Conservation (phyloP, 2,329 filamentous ascomycete genomes). For the Hymenoscyphus salicellus region DNA sequence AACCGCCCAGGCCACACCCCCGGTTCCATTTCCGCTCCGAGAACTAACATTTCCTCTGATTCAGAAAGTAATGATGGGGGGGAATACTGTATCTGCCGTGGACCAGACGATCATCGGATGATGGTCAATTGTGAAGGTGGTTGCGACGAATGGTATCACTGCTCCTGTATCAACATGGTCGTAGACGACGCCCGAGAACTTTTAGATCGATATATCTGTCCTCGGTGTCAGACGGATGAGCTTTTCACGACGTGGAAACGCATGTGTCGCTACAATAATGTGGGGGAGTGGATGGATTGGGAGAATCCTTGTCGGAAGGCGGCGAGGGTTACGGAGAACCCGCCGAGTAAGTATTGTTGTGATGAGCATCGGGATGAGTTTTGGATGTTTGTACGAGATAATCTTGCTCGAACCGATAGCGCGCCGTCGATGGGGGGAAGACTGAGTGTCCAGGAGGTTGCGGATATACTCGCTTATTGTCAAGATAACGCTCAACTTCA, state of each 20-base stretch:
- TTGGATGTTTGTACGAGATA: slow-evolving; percentile 21
- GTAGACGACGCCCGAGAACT: slow-evolving; percentile 32
- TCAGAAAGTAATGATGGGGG: slow-evolving; percentile 34
- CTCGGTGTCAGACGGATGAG: slow-evolving; percentile 28
- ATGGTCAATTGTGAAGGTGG: slow-evolving; percentile 37
- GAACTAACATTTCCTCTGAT: slow-evolving; percentile 18
- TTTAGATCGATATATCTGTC: slow-evolving; percentile 35
- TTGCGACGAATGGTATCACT: slow-evolving; percentile 37
- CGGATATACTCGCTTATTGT: slow-evolving; percentile 21
- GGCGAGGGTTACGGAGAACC: slow-evolving; percentile 30
- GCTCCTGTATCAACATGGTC: slow-evolving; percentile 32
- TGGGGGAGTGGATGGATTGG: slow-evolving; percentile 16
- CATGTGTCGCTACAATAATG: slow-evolving; percentile 32
- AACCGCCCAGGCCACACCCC: slow-evolving; percentile 20
- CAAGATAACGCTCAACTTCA: slow-evolving; percentile 25
- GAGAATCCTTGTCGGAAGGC: slow-evolving; percentile 27
- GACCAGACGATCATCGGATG: slow-evolving; percentile 36
- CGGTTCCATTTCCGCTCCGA: slow-evolving; percentile 7
- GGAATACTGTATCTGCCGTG: slow-evolving; percentile 36
- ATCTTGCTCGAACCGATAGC: slow-evolving; percentile 22
- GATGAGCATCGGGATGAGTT: slow-evolving; percentile 30
- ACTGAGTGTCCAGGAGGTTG: slow-evolving; percentile 29
- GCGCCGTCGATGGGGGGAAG: slow-evolving; percentile 31
- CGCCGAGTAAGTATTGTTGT: slow-evolving; percentile 36
- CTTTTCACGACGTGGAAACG: slow-evolving; percentile 34